A percentile compares a stretch with the other conserved stretches of the same genome.
Evolutionary conservation across 2,329 filamentous ascomycete genomes (phyloP).

Genomic region (Trichophyton benhamiae): DNA sequence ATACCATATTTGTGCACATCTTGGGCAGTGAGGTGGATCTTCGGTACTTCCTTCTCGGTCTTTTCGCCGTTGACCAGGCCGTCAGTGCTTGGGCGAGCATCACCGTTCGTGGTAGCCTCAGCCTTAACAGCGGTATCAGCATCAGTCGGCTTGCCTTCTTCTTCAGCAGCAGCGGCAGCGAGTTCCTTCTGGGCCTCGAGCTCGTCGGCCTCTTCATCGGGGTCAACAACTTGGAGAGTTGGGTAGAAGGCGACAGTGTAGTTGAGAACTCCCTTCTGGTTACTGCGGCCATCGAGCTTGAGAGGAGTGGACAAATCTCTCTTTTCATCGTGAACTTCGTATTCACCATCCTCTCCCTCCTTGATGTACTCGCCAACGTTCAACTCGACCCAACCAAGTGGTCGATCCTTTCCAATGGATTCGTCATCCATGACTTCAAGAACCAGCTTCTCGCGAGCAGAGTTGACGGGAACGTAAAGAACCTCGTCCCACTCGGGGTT

Average conservation of each 20-base stretch:
- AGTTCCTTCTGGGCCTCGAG: conserved; percentile 22
- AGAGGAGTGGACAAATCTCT: conserved; percentile 54
- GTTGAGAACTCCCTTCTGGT: conserved; percentile 64
- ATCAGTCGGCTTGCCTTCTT: conserved; percentile 23
- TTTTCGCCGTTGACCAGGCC: conserved; percentile 33
- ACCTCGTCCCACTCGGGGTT: conserved; percentile 95
- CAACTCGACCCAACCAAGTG: conserved; percentile 69
- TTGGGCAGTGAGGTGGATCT: conserved; percentile 64
- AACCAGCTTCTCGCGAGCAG: conserved; percentile 65
- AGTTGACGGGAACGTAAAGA: conserved; percentile 84
- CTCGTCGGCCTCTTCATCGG: conserved; percentile 51
- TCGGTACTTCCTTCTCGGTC: conserved; percentile 50
- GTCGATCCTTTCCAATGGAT: conserved; percentile 78
- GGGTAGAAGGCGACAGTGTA: conserved; percentile 88
- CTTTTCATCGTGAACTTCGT: conserved; percentile 65
- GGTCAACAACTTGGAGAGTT: conserved; percentile 73
- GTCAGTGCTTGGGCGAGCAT: conserved; percentile 21
- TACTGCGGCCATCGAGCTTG: conserved; percentile 58
- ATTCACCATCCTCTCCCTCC: conserved; percentile 70
- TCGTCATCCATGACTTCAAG: conserved; percentile 97
- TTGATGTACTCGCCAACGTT: conserved; percentile 64
- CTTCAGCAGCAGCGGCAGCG: conserved; percentile 13
- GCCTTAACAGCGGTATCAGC: neutral
- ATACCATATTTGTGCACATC: conserved; percentile 67
- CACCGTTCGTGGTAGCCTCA: conserved; percentile 15